A percentile compares a stretch with the other conserved stretches of the same genome.
Conservation (phyloP, 202 grass and related monocot species). For the Schoenoplectus tabernaemontani region DNA sequence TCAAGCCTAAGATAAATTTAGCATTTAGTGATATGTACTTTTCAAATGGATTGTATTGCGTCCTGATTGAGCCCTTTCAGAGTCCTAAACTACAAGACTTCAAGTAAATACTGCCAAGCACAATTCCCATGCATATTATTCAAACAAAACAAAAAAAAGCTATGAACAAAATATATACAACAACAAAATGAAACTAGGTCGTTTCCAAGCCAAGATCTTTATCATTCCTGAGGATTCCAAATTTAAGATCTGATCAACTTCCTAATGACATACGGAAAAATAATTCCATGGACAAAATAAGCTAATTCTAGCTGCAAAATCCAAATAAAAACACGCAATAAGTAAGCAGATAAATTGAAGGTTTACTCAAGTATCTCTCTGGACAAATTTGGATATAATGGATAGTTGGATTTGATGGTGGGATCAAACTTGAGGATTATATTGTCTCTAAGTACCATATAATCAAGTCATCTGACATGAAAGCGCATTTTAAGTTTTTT, state of each 20-base stretch:
- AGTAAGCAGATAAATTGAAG: not conserved
- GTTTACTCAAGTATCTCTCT: not conserved
- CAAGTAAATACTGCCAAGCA: not conserved
- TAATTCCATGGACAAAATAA: slow-evolving; percentile 38
- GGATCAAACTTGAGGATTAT: not conserved
- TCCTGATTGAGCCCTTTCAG: not conserved
- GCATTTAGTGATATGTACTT: too few relatives aligned
- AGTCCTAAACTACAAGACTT: not conserved
- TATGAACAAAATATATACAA: not conserved
- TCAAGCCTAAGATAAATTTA: too few relatives aligned
- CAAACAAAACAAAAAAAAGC: not conserved
- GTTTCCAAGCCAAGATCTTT: not conserved
- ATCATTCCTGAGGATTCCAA: not conserved
- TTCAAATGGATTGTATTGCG: not conserved
- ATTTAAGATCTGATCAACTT: slow-evolving; percentile 24
- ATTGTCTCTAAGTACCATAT: not conserved
- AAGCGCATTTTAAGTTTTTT: not conserved
- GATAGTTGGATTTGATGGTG: not conserved
- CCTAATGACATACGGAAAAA: slow-evolving; percentile 38
- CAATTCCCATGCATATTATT: not conserved
- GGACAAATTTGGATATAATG: not conserved
- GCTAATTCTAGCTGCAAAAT: slow-evolving; percentile 35
- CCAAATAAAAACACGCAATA: not conserved
- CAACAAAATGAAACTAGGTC: not conserved
- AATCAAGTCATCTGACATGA: not conserved